Base-by-base conservation (phyloP, 2,329 filamentous ascomycete genomes). In the Colletotrichum filicis region DNA sequence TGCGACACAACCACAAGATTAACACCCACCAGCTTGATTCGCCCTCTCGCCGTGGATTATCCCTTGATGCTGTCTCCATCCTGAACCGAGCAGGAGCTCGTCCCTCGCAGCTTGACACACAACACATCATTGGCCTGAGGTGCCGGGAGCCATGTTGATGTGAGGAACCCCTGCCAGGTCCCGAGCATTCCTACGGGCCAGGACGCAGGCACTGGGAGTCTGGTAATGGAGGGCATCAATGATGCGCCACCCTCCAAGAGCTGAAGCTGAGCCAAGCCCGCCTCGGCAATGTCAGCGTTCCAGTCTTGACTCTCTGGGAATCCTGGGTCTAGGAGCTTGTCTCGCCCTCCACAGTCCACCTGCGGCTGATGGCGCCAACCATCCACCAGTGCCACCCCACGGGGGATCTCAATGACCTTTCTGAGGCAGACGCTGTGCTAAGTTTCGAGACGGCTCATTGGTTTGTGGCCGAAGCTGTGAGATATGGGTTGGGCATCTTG, bases 201-300 rank as follows among this genome's bases (percentile, higher is more conserved):
- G 37, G 37, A 42, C 37, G 37, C 37, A 42, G 37, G 37, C 37
- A 42, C 37, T 42, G 16, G 37, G 14, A 16, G 37, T 19, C 16
- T 42, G 37, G 37, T 7, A 42, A 35, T 35, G 32, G 32, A 12
- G 16, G 30, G 63, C 62, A 61, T 49, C 32, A 46, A 55, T 59
- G 58, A 55, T 59, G 58, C 64, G 64, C 68, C 49, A 68, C 64
- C 11, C 28, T 42, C 1, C 22, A 22, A 4, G n/a, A 71, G 68
- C 64, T 71, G 55, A 42, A 42, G 42, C 42, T 49, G 35, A 16
- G 65, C 56, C 57, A 55, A 62, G 46, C 22, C 32, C 37, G 59
- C 46, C 19, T 22, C 49, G 35, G 49, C 35, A 64, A n/a, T 58
- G 28, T 14, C 22, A 49, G 42, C 19, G 4, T 8, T 49, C 42